Evolutionary conservation across 2,329 filamentous ascomycete species (phyloP), one percentile per base, ranked within the genome.

Genomic region (Colletotrichum destructivum): DNA sequence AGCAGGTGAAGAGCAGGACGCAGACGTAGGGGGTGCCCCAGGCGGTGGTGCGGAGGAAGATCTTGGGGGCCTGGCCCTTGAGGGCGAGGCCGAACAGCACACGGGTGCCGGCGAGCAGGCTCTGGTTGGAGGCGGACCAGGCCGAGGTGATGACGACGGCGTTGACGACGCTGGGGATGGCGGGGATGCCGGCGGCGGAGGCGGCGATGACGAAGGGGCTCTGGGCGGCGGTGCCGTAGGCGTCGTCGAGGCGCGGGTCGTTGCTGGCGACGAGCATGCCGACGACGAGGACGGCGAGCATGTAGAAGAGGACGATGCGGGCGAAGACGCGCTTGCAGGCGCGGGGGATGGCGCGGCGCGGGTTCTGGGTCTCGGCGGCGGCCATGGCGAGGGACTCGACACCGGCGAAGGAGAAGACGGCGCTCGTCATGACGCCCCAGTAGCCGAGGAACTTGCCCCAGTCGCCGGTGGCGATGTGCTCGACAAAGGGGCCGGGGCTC

Each of bases 81-180:
- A 86, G 83, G 1, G 88, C 86, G 82, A 90, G 86, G 75, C 86
- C 88, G 2, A 88, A 81, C 2, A 90, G 78, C 0, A 87, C 88
- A n/a, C 88, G 84, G 0, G 86, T 87, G 11, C 85, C 85, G 62
- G 89, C 87, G 75, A 90, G 89, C 49, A 90, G 83, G 0, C 85
- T 86, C 62, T 84, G 84, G 76, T 89, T 90, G 12, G 84, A 82
- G 4, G 87, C 85, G 0, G 81, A 84, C 61, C 87, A 82, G 18
- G 88, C 85, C 26, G 87, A 87, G 16, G 87, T 82, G 62, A 90
- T 81, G 73, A 88, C 87, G 68, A 88, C 81, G 21, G 83, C 86
- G 71, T 90, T 90, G 81, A 89, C 87, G 3, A 89, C 81, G 73
- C 89, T 82, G 3, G 86, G 86, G 2, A 86, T 87, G 6, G 85